Base-by-base conservation (phyloP, 208 protist genomes). In the Leishmania tarentolae region DNA sequence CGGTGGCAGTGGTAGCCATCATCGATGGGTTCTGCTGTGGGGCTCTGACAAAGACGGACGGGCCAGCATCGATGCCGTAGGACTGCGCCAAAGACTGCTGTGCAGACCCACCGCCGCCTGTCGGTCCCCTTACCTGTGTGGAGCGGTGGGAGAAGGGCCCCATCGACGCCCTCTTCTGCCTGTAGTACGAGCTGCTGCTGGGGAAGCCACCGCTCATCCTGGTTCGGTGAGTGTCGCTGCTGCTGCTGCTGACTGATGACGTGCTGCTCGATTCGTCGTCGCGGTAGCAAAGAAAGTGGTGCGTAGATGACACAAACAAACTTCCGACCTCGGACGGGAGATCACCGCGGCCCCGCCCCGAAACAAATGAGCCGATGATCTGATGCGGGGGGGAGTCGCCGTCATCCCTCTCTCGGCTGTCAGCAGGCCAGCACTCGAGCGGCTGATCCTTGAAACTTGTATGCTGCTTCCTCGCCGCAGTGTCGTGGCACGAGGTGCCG, bases 221-320 rank as follows among this genome's bases (percentile, higher is more conserved):
- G 17, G 56, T 61, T 17, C 56, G 56, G 28, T 61, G 6, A 61
- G 68, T 52, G 13, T 37, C 42, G 68, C 40, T 28, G 40, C 68
- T 73, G 56, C 56, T 50, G 68, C 68, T 73, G 68, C 68, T 71
- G 66, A n/a, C 68, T 19, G 21, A 17, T 21, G 40, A 7, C 68
- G 68, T 3, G 37, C 24, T 46, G 21, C 17, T 21, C 28, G 13
- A 37, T 28, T 52, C 40, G n/a, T 31, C 42, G 68, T 73, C 31
- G 17, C 40, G n/a, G 61, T 68, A 0, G 31, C 35, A 0, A 7
- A 9, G 24, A 24, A 61, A 13, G 56, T 61, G 56, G 31, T 31
- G 56, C 24, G 56, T 31, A 28, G 56, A 11, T 24, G 56, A 31
- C 28, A 61, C 56, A 61, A 52, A 52, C 37, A 46, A 35, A 42